These are phyloP conservation scores for Chaetomiaceae sp. DNA, from an alignment of 2,329 filamentous ascomycete genomes.

Conservation along the genomic window DNA sequence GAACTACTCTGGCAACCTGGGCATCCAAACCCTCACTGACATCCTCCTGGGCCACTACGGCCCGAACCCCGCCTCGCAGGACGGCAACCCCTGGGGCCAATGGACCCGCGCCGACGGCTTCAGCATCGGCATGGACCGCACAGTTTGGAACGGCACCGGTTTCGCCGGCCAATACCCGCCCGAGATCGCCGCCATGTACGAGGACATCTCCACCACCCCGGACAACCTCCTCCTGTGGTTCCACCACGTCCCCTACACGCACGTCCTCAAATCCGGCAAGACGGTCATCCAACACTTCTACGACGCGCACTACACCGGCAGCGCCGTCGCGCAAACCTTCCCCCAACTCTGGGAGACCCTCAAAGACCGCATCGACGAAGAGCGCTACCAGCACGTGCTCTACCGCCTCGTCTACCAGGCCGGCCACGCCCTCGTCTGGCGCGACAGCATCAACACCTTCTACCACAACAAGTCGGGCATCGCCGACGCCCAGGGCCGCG, in stretches of 20 bases:
- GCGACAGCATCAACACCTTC: constrained; percentile 61
- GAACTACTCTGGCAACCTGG: constrained; percentile 65
- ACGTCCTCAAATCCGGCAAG: constrained; percentile 56
- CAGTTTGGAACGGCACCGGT: constrained; percentile 61
- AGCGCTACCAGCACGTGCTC: constrained; percentile 55
- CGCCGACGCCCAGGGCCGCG: constrained; percentile 49
- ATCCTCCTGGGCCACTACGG: constrained; percentile 64
- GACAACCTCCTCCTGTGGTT: constrained; percentile 69
- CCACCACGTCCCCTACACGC: constrained; percentile 66
- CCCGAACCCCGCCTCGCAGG: constrained; percentile 61
- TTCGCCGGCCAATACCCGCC: constrained; percentile 61
- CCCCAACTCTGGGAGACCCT: constrained; percentile 49
- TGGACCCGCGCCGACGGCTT: constrained; percentile 61
- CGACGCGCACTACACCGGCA: constrained; percentile 49
- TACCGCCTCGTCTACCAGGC: constrained; percentile 61
- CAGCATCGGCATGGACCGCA: constrained; percentile 67
- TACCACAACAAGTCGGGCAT: constrained; percentile 59
- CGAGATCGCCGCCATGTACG: constrained; percentile 54
- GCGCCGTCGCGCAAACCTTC: constrained; percentile 57
- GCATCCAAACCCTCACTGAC: constrained; percentile 64
- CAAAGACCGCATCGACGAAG: constrained; percentile 50
- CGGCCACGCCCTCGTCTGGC: constrained; percentile 66
- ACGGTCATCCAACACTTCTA: constrained; percentile 58
- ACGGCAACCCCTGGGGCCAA: constrained; percentile 65
- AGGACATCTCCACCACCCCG: constrained; percentile 57